Conservation (phyloP, 2,329 filamentous ascomycete genomes). For the Cordyceps javanica region DNA sequence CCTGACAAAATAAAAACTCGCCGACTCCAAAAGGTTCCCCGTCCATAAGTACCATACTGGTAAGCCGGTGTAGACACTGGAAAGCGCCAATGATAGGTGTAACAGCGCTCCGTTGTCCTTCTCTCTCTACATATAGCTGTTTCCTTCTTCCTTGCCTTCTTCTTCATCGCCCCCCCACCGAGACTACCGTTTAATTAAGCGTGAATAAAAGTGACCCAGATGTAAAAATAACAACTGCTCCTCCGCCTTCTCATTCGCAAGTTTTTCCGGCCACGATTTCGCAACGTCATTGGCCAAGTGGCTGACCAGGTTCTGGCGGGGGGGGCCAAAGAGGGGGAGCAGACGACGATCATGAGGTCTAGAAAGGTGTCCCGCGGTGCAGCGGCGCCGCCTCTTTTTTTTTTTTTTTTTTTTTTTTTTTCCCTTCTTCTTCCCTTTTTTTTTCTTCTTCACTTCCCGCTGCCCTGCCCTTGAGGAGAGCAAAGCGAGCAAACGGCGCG, state of each 20-base stretch:
- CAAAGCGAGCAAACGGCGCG: no score
- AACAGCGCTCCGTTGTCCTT: not conserved
- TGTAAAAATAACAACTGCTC: not conserved
- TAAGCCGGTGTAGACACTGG: no score
- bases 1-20: no score
- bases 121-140: not conserved
- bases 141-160: not conserved
- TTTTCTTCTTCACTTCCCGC: no score
- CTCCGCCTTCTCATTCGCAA: not conserved
- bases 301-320: not conserved
- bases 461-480: no score
- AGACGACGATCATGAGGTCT: conserved; percentile 7
- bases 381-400: not conserved
- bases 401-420: no score
- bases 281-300: not conserved
- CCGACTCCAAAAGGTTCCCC: not conserved
- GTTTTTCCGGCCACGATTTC: no score
- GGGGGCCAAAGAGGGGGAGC: not conserved
- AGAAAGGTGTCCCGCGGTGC: not conserved
- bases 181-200: no score
- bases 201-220: not conserved
- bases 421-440: no score
- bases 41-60: not conserved
- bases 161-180: no score
- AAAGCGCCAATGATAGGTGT: no score